Evolutionary conservation across 1,284 basidiomycete genomes (phyloP).

Genomic region (Fomitiporia mediterranea): DNA sequence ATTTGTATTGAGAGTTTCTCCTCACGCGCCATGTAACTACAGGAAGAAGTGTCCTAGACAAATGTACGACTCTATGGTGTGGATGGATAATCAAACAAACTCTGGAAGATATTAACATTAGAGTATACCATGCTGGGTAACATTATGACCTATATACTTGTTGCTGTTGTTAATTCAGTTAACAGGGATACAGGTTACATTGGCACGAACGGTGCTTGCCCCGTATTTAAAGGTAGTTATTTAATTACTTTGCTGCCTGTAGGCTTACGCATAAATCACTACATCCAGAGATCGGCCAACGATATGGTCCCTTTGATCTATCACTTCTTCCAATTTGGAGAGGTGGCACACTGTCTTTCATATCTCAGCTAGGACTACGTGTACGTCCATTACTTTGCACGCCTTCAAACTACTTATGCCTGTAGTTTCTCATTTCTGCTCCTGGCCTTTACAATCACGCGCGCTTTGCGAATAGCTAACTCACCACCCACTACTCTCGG

Average conservation of each 20-base stretch:
- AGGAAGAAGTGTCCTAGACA: constrained; percentile 31
- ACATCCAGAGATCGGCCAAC: constrained; percentile 31
- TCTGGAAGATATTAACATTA: constrained; percentile 1
- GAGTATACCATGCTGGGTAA: constrained; percentile 29
- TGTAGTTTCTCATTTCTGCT: neutral
- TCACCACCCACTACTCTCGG: constrained; percentile 26
- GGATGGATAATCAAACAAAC: constrained; percentile 31
- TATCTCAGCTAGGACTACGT: constrained; percentile 28
- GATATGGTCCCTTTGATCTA: constrained; percentile 32
- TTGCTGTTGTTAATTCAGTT: neutral
- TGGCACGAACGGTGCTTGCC: constrained; percentile 29
- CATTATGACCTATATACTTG: neutral
- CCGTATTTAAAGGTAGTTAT: constrained; percentile 28
- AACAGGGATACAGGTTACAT: constrained; percentile 32
- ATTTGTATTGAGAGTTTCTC: neutral
- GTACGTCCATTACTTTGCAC: constrained; percentile 21
- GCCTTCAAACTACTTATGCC: neutral
- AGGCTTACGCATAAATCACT: neutral
- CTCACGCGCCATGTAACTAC: neutral
- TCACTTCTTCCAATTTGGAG: constrained; percentile 36
- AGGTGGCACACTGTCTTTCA: constrained; percentile 30
- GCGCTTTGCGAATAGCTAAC: constrained; percentile 16
- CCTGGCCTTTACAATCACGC: neutral
- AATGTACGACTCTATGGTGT: constrained; percentile 30
- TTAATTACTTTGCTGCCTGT: neutral